Evolutionary conservation across 805 yeast species (phyloP).

Genomic region (Kockiozyma suomiensis): DNA sequence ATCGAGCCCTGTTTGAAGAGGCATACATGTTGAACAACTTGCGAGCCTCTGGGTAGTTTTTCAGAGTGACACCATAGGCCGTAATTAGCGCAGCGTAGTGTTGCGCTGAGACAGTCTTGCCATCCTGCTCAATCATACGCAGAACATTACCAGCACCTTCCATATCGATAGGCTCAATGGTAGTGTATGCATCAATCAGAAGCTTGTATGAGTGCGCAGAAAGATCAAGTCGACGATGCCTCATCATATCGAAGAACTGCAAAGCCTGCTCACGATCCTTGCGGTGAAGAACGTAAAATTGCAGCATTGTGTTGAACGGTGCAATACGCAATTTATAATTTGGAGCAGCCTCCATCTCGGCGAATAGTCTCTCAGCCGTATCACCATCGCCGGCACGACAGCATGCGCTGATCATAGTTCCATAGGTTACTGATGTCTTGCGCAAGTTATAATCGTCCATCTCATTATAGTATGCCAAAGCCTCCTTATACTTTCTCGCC

Average conservation of each 20-base stretch:
- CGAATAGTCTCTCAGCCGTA: slow-evolving; percentile 41
- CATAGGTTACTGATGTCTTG: slow-evolving; percentile 43
- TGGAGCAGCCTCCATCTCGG: slow-evolving; percentile 43
- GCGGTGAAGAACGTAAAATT: slow-evolving; percentile 43
- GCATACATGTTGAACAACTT: slow-evolving; percentile 42
- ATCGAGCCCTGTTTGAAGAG: slow-evolving; percentile 40
- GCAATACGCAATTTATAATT: slow-evolving; percentile 41
- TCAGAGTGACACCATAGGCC: slow-evolving; percentile 45
- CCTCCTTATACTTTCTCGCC: slow-evolving; percentile 44
- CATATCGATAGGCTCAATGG: slow-evolving; percentile 42
- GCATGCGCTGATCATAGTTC: slow-evolving; percentile 46
- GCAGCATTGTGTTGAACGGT: slow-evolving; percentile 47
- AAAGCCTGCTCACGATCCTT: slow-evolving; percentile 42
- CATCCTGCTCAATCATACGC: slow-evolving; percentile 39
- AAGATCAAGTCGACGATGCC: slow-evolving; percentile 36
- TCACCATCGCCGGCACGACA: slow-evolving; percentile 44
- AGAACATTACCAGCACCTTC: slow-evolving; percentile 44
- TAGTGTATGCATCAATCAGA: slow-evolving; percentile 44
- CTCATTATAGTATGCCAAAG: slow-evolving; percentile 39
- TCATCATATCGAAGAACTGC: slow-evolving; percentile 40
- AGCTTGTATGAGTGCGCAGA: slow-evolving; percentile 47
- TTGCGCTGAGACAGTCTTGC: slow-evolving; percentile 39
- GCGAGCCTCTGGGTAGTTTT: slow-evolving; percentile 43
- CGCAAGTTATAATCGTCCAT: slow-evolving; percentile 39
- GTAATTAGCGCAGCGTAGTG: slow-evolving; percentile 46